phyloP scores from a whole-genome alignment of 179 eudicot genomes.

The Carnegiea gigantea region DNA sequence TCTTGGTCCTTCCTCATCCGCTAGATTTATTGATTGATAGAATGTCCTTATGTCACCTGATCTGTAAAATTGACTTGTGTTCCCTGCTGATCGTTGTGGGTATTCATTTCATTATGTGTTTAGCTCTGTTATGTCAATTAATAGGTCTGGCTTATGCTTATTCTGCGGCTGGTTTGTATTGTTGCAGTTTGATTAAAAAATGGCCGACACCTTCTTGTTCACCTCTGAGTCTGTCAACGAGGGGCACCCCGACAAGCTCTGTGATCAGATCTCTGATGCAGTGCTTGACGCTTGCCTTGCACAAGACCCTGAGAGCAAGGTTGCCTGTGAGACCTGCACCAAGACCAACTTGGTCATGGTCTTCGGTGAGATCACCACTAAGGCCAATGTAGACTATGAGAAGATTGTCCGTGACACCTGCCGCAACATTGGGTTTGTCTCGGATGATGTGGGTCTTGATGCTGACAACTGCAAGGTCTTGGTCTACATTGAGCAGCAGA shows the following conservation, averaged over 20 bases:
- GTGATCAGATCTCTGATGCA: conserved; percentile 85
- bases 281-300: conserved; percentile 78
- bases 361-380: conserved; percentile 83
- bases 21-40: not conserved
- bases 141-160: not conserved
- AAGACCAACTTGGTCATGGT: conserved; percentile 91
- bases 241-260: conserved; percentile 92
- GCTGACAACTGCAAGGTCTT: conserved; percentile 85
- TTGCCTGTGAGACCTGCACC: conserved; percentile 87
- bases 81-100: not conserved
- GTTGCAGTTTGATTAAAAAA: conserved; percentile 23
- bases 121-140: not conserved
- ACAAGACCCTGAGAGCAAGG: conserved; percentile 86
- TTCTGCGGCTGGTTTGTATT: not conserved
- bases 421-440: conserved; percentile 68
- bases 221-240: conserved; percentile 86
- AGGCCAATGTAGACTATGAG: conserved; percentile 74
- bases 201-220: conserved; percentile 66
- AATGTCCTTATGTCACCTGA: not conserved
- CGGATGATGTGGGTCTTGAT: conserved; percentile 84
- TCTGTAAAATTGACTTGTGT: not conserved
- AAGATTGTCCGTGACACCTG: conserved; percentile 80
- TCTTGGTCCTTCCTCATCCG: not conserved
- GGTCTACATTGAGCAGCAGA: conserved; percentile 69
- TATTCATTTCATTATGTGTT: not conserved